phyloP scores from a whole-genome alignment of 441 rosid genomes.

The Iberis amara region DNA sequence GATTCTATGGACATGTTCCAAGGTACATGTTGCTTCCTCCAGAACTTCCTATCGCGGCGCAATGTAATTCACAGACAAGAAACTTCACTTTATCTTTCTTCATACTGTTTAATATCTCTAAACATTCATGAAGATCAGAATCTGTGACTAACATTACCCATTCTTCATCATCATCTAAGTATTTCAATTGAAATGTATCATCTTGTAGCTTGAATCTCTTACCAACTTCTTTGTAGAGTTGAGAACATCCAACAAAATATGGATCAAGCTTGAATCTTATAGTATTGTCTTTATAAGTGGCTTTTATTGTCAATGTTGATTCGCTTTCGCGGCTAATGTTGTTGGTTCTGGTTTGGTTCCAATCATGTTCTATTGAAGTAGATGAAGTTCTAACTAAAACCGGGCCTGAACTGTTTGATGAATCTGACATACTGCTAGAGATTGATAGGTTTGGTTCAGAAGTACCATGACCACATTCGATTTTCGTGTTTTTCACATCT shows the following conservation, averaged over 20 bases:
- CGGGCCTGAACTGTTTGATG: slow-evolving; percentile 60
- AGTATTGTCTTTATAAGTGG: slow-evolving; percentile 63
- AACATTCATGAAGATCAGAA: slow-evolving; percentile 73
- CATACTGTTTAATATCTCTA: slow-evolving; percentile 52
- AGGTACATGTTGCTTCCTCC: slow-evolving; percentile 54
- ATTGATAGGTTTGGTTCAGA: slow-evolving; percentile 43
- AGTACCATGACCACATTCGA: slow-evolving; percentile 33
- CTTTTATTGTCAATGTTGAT: slow-evolving; percentile 58
- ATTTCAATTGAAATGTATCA: slow-evolving; percentile 71
- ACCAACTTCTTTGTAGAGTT: slow-evolving; percentile 70
- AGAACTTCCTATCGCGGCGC: slow-evolving; percentile 52
- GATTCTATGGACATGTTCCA: slow-evolving; percentile 32
- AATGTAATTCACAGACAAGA: slow-evolving; percentile 49
- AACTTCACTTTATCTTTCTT: slow-evolving; percentile 60
- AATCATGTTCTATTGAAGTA: slow-evolving; percentile 52
- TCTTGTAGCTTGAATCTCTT: slow-evolving; percentile 65
- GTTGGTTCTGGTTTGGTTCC: slow-evolving; percentile 34
- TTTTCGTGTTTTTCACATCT: slow-evolving; percentile 33
- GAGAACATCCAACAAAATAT: slow-evolving; percentile 46
- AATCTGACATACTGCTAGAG: slow-evolving; percentile 56
- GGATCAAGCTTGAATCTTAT: slow-evolving; percentile 82
- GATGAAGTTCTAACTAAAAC: slow-evolving; percentile 43
- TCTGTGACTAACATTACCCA: slow-evolving; percentile 76
- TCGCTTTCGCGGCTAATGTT: slow-evolving; percentile 35
- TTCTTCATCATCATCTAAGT: slow-evolving; percentile 81